phyloP scores from a whole-genome alignment of 2,329 filamentous ascomycete genomes.

The Beauveria sp. region DNA sequence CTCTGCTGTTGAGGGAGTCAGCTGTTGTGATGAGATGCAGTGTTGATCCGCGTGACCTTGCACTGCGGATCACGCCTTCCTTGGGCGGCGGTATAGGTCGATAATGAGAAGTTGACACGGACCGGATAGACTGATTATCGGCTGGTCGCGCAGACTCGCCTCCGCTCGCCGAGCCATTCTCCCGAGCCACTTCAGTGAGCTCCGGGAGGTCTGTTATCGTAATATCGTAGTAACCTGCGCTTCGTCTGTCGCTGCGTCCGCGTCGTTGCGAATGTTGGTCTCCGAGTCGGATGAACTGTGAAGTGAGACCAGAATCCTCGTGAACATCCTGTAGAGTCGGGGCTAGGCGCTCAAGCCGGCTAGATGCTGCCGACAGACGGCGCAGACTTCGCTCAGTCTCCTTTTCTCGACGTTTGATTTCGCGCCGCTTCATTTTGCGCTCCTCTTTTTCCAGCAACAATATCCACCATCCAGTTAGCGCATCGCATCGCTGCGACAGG shows the following conservation, averaged over 20 bases:
- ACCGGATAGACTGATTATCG: slow-evolving; percentile 71
- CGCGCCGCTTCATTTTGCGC: slow-evolving; percentile 71
- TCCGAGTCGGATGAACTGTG: slow-evolving; percentile 34
- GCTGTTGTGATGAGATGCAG: slow-evolving; percentile 73
- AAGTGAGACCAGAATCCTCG: slow-evolving; percentile 57
- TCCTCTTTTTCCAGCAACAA: slow-evolving; percentile 90
- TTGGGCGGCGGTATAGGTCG: slow-evolving; percentile 78
- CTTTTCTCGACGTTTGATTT: slow-evolving; percentile 76
- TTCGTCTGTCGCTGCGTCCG: slow-evolving; percentile 71
- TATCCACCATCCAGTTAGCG: slow-evolving; percentile 92
- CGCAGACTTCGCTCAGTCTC: slow-evolving; percentile 76
- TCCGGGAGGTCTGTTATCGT: slow-evolving; percentile 68
- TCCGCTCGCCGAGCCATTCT: slow-evolving; percentile 35
- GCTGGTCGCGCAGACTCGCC: slow-evolving; percentile 52
- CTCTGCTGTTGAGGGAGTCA: slow-evolving; percentile 34
- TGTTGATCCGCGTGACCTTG: slow-evolving; percentile 73
- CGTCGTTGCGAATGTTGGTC: slow-evolving; percentile 51
- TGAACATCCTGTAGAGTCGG: slow-evolving; percentile 71
- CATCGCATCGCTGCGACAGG: slow-evolving; percentile 79
- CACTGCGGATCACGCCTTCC: slow-evolving; percentile 60
- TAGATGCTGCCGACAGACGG: slow-evolving; percentile 82
- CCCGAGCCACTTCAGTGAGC: slow-evolving; percentile 54
- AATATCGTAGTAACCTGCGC: slow-evolving; percentile 57
- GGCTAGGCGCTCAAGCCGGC: slow-evolving; percentile 72
- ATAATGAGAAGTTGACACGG: slow-evolving; percentile 68